These are phyloP conservation scores for Coprinopsis marcescibilis DNA, from an alignment of 768 basidiomycete species.

Conservation along the genomic window DNA sequence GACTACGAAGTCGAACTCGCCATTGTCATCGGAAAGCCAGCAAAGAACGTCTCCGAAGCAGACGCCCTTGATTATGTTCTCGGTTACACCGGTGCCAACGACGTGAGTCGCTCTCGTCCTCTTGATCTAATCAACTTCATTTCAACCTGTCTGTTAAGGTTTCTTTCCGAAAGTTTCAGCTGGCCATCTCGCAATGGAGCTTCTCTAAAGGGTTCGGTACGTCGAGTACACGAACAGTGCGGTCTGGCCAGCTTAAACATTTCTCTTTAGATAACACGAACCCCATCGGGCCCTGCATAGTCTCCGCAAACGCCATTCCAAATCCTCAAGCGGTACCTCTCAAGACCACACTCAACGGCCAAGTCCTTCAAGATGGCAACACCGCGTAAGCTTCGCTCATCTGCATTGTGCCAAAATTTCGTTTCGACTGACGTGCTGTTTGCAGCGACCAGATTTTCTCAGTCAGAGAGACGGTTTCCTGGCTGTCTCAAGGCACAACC, in stretches of 20 bases:
- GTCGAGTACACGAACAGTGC: conserved; percentile 17
- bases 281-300: conserved; percentile 79
- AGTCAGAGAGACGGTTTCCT: conserved; percentile 70
- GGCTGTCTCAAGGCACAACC: conserved; percentile 81
- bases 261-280: conserved; percentile 49
- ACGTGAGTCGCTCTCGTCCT: conserved; percentile 45
- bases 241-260: too few species aligned
- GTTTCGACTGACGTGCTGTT: background rate
- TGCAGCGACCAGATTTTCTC: conserved; percentile 76
- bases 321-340: conserved; percentile 64
- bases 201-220: conserved; percentile 85
- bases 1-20: conserved; percentile 82
- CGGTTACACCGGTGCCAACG: conserved; percentile 76
- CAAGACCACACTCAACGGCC: conserved; percentile 61
- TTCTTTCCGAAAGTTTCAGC: conserved; percentile 70
- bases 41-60: conserved; percentile 72
- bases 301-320: conserved; percentile 55
- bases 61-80: conserved; percentile 85
- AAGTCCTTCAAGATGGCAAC: conserved; percentile 66
- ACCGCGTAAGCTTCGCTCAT: conserved; percentile 50
- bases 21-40: conserved; percentile 77
- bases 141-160: background rate
- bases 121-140: too few species aligned
- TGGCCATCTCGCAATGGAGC: conserved; percentile 78
- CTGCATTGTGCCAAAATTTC: background rate